A percentile compares a stretch with the other conserved stretches of the same genome.
Conservation (phyloP, 768 basidiomycete genomes). For the Lentinula boryana region DNA sequence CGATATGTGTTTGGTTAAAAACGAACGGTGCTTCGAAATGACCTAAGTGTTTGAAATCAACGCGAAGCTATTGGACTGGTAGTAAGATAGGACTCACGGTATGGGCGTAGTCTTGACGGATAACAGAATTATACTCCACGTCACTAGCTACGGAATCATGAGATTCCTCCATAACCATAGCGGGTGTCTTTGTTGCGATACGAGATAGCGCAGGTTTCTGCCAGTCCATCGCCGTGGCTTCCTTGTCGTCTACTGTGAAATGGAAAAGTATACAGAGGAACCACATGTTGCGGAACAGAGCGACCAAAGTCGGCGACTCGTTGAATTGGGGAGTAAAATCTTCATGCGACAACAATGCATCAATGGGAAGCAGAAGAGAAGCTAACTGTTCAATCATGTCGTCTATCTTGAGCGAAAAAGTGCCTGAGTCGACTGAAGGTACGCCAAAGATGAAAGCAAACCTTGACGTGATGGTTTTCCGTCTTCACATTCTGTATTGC, state of each 20-base stretch:
- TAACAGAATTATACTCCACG: constrained; percentile 87
- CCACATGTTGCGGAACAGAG: constrained; percentile 91
- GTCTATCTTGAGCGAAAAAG: constrained; percentile 46
- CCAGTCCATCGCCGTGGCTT: constrained; percentile 71
- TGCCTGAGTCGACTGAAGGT: neutral
- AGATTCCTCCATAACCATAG: constrained; percentile 75
- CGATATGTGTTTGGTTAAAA: constrained; percentile 61
- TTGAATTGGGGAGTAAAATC: constrained; percentile 58
- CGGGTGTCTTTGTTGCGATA: constrained; percentile 84
- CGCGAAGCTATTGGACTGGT: neutral
- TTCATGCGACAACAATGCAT: constrained; percentile 70
- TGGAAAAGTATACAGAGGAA: constrained; percentile 85
- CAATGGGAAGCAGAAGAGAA: constrained; percentile 85
- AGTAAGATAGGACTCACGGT: constrained; percentile 40
- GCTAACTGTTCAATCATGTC: constrained; percentile 85
- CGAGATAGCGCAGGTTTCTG: constrained; percentile 67
- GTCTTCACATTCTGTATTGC: constrained; percentile 80
- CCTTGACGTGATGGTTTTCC: constrained; percentile 62
- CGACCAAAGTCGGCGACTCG: constrained; percentile 53
- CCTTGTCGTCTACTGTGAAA: constrained; percentile 57
- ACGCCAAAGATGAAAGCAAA: constrained; percentile 19
- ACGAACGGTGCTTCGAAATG: constrained; percentile 57
- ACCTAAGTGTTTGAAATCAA: constrained; percentile 40
- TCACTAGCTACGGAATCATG: constrained; percentile 82
- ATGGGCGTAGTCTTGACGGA: constrained; percentile 79